These are phyloP conservation scores for Epicoccum nigrum DNA, from an alignment of 2,329 filamentous ascomycete genomes.

Conservation along the genomic window DNA sequence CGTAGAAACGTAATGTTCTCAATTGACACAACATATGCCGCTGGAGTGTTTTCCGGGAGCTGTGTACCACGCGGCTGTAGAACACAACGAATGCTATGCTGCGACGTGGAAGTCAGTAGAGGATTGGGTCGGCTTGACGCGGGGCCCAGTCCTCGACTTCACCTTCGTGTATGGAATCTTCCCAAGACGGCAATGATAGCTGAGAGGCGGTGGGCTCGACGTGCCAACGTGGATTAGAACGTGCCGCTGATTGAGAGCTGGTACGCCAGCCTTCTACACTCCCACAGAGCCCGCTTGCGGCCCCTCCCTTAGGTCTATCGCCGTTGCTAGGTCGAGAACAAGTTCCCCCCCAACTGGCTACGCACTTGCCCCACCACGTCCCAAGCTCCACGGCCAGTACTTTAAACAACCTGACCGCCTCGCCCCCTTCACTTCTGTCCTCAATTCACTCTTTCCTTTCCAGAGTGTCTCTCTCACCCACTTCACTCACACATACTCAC, in stretches of 20 bases:
- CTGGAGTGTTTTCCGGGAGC: not conserved
- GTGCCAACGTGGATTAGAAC: slow-evolving; percentile 21
- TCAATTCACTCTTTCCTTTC: slow-evolving; percentile 19
- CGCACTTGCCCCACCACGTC: slow-evolving; percentile 28
- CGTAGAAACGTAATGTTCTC: slow-evolving; percentile 3
- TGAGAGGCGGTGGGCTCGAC: slow-evolving; percentile 21
- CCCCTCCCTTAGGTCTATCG: slow-evolving; percentile 16
- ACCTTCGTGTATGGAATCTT: slow-evolving; percentile 1
- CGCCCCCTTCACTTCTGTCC: slow-evolving; percentile 20
- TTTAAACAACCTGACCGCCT: slow-evolving; percentile 32
- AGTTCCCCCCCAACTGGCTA: slow-evolving; percentile 27
- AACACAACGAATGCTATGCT: slow-evolving; percentile 10
- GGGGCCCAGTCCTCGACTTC: slow-evolving; percentile 22
- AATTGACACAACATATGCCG: not conserved
- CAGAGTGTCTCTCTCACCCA: slow-evolving; percentile 16
- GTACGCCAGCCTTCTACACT: slow-evolving; percentile 16
- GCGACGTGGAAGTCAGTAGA: slow-evolving; percentile 15
- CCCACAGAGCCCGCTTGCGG: slow-evolving; percentile 9
- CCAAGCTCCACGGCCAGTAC: slow-evolving; percentile 19
- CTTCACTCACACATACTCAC: slow-evolving; percentile 33
- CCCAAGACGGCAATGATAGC: slow-evolving; percentile 15
- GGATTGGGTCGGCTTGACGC: slow-evolving; percentile 21
- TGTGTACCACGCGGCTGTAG: not conserved
- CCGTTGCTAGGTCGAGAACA: slow-evolving; percentile 26
- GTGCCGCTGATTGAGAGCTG: slow-evolving; percentile 12